Evolutionary conservation across 345 rosid species (phyloP).

Genomic region (Moringa oleifera): DNA sequence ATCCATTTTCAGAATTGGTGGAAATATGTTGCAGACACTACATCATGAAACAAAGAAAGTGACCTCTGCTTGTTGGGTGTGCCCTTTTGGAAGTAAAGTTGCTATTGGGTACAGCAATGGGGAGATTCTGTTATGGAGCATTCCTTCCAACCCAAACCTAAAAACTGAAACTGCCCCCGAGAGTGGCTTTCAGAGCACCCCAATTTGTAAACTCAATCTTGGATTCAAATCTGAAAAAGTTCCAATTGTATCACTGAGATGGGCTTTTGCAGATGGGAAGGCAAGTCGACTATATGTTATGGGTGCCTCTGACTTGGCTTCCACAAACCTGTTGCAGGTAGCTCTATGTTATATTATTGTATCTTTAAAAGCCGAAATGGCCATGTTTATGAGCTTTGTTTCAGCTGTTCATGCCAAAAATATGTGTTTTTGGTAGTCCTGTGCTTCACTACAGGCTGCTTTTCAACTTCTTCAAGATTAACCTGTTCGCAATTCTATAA

Average conservation of each 20-base stretch:
- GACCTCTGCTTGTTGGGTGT: constrained; percentile 86
- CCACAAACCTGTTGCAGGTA: constrained; percentile 61
- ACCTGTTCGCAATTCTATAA: no score
- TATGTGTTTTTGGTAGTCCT: no score
- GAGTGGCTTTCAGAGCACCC: constrained; percentile 31
- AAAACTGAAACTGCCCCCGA: constrained; percentile 36
- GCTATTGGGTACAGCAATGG: constrained; percentile 80
- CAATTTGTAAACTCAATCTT: constrained; percentile 68
- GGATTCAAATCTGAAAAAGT: constrained; percentile 71
- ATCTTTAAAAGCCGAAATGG: no score
- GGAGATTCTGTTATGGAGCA: constrained; percentile 67
- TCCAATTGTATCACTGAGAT: constrained; percentile 65
- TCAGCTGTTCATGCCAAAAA: no score
- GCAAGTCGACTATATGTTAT: constrained; percentile 66
- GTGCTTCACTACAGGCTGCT: no score
- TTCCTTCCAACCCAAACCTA: constrained; percentile 35
- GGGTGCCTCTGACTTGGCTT: constrained; percentile 48
- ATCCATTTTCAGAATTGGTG: constrained; percentile 50
- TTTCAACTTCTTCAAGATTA: no score
- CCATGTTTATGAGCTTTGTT: no score
- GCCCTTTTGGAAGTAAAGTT: constrained; percentile 78
- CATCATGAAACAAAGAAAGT: constrained; percentile 61
- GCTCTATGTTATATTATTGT: constrained; percentile 1
- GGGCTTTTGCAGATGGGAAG: constrained; percentile 65
- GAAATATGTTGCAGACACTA: constrained; percentile 41